Percentiles rank a stretch among this genome's conserved stretches.
phyloP scores from a whole-genome alignment of 2,329 filamentous ascomycete species.

The Akanthomyces muscarius region DNA sequence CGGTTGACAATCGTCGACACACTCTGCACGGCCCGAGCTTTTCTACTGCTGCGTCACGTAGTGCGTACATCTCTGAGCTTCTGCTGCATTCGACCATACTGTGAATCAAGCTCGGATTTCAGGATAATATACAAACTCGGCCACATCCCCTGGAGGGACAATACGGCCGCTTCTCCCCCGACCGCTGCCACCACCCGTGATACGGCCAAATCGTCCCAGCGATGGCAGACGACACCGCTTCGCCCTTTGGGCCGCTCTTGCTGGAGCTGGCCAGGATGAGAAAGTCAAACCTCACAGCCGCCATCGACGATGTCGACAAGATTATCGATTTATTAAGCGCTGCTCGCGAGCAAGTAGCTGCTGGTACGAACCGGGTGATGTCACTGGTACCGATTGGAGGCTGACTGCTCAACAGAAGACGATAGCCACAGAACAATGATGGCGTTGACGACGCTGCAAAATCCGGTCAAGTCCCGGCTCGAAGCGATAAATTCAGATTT shows the following conservation, averaged over 20 bases:
- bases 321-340: slow-evolving; percentile 73
- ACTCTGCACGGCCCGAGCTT: neutral
- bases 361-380: slow-evolving; percentile 44
- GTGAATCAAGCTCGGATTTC: neutral
- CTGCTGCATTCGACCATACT: neutral
- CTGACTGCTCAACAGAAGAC: slow-evolving; percentile 27
- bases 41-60: neutral
- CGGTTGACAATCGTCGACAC: neutral
- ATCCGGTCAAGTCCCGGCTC: slow-evolving; percentile 75
- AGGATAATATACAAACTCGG: slow-evolving; percentile 7
- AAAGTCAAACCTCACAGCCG: slow-evolving; percentile 63
- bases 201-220: slow-evolving; percentile 14
- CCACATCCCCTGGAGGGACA: neutral
- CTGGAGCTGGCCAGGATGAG: slow-evolving; percentile 71
- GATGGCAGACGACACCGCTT: slow-evolving; percentile 35
- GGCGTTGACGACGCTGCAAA: slow-evolving; percentile 79
- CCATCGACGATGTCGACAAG: slow-evolving; percentile 74
- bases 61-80: neutral
- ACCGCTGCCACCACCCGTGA: neutral
- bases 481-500: slow-evolving; percentile 76
- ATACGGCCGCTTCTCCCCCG: neutral
- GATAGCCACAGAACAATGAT: slow-evolving; percentile 60
- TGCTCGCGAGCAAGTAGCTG: slow-evolving; percentile 69
- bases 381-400: neutral
- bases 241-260: slow-evolving; percentile 55